Evolutionary conservation across 148 eudicot genomes (phyloP).

Genomic region (Camellia lanceoleosa): DNA sequence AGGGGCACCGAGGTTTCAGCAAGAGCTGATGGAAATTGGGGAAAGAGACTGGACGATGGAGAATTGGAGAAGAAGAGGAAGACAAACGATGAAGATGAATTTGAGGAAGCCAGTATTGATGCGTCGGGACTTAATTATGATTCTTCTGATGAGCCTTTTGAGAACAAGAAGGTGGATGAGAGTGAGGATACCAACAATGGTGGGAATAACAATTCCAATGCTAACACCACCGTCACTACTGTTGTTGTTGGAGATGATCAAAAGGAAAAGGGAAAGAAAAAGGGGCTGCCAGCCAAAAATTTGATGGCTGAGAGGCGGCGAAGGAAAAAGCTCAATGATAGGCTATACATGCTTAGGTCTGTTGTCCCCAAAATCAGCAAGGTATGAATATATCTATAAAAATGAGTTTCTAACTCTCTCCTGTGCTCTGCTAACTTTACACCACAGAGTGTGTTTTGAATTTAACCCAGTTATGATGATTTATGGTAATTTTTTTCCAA

Average conservation of each 20-base stretch:
- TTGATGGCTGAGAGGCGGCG: slow-evolving; percentile 92
- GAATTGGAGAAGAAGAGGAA: slow-evolving; percentile 39
- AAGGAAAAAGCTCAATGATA: slow-evolving; percentile 89
- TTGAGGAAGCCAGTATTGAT: slow-evolving; percentile 58
- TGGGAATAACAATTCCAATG: slow-evolving; percentile 47
- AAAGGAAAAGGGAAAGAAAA: slow-evolving; percentile 65
- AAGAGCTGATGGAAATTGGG: slow-evolving; percentile 20
- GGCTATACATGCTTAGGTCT: slow-evolving; percentile 84
- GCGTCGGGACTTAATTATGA: slow-evolving; percentile 71
- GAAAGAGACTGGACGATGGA: slow-evolving; percentile 18
- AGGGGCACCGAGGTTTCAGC: not conserved
- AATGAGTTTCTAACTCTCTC: not conserved
- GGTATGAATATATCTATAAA: slow-evolving; percentile 36
- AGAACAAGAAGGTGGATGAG: slow-evolving; percentile 36
- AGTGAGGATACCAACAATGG: slow-evolving; percentile 41
- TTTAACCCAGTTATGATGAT: no score
- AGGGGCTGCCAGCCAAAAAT: slow-evolving; percentile 87
- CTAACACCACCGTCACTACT: slow-evolving; percentile 42
- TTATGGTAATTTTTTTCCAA: no score
- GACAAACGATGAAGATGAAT: slow-evolving; percentile 41
- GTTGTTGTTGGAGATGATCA: slow-evolving; percentile 41
- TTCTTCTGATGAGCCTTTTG: slow-evolving; percentile 76
- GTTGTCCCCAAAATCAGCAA: slow-evolving; percentile 96
- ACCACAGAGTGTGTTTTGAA: no score
- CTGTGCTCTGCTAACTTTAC: not conserved